Evolutionary conservation across 164 flowering plant species (phyloP).

Genomic region (Vitis rupestris): DNA sequence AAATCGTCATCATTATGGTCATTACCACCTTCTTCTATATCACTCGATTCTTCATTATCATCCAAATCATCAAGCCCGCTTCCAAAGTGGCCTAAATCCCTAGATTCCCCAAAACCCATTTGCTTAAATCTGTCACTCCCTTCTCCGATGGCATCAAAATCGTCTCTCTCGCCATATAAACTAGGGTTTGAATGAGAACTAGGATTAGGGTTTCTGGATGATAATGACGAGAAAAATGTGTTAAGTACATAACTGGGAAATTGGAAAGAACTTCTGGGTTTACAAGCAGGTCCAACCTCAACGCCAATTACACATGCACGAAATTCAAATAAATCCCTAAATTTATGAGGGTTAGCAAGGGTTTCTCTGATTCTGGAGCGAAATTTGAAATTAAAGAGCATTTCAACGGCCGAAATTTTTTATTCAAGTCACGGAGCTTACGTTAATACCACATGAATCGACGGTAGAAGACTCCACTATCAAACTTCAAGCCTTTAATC

Average conservation of each 20-base stretch:
- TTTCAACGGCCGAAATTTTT: too few species aligned
- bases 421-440: background rate
- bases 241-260: background rate
- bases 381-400: background rate
- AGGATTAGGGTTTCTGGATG: constrained; percentile 17
- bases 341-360: background rate
- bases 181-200: constrained; percentile 1
- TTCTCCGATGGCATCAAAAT: constrained; percentile 12
- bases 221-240: constrained; percentile 24
- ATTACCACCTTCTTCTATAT: constrained; percentile 19
- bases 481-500: too few species aligned
- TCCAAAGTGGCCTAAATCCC: constrained; percentile 21
- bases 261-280: constrained; percentile 6
- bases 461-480: too few species aligned
- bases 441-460: background rate
- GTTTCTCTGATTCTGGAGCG: background rate
- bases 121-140: constrained; percentile 11
- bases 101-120: constrained; percentile 13
- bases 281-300: constrained; percentile 2
- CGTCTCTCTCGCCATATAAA: constrained; percentile 6
- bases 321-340: background rate
- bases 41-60: constrained; percentile 14
- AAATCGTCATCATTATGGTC: constrained; percentile 38
- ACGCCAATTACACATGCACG: constrained; percentile 3
- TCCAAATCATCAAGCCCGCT: constrained; percentile 16